Conservation (phyloP, 768 basidiomycete species). For the Termitomyces sp. region DNA sequence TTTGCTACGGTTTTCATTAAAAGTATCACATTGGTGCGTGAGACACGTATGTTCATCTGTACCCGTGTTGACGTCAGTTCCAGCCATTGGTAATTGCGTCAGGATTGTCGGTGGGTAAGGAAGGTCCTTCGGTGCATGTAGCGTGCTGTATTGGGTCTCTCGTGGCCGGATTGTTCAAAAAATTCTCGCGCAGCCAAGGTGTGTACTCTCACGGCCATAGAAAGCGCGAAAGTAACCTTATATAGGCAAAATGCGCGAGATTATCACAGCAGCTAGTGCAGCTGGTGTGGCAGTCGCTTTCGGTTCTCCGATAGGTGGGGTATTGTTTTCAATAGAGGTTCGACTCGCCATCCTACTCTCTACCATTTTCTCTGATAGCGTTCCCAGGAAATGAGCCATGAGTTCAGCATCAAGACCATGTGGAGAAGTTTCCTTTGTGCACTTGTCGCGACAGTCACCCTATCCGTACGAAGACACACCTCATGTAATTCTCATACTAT, state of each 20-base stretch:
- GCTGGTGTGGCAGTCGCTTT: slow-evolving; percentile 99
- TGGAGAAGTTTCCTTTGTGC: slow-evolving; percentile 99
- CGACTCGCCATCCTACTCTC: slow-evolving; percentile 1
- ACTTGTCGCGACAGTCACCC: slow-evolving; percentile 91
- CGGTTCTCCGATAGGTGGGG: slow-evolving; percentile 96
- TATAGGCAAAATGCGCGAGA: slow-evolving; percentile 80
- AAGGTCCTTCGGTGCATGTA: slow-evolving; percentile 97
- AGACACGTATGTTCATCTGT: neutral
- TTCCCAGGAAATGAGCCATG: slow-evolving; percentile 94
- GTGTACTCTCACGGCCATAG: slow-evolving; percentile 19
- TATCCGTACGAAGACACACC: slow-evolving; percentile 68
- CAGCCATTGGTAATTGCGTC: slow-evolving; percentile 97
- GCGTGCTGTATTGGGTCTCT: slow-evolving; percentile 92
- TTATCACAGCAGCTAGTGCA: slow-evolving; percentile 92
- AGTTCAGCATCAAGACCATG: slow-evolving; percentile 97
- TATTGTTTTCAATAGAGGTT: slow-evolving; percentile 96
- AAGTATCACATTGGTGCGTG: slow-evolving; percentile 83
- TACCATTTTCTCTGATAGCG: neutral
- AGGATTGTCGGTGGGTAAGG: slow-evolving; percentile 95
- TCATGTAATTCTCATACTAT: neutral
- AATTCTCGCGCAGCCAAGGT: slow-evolving; percentile 90
- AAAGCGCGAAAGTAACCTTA: neutral
- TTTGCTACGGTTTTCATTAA: slow-evolving; percentile 91
- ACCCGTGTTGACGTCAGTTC: neutral
- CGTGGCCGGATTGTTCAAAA: slow-evolving; percentile 80